These are phyloP conservation scores for Ceratocystis ficicola DNA, from an alignment of 2,329 filamentous ascomycete species.

Conservation along the genomic window DNA sequence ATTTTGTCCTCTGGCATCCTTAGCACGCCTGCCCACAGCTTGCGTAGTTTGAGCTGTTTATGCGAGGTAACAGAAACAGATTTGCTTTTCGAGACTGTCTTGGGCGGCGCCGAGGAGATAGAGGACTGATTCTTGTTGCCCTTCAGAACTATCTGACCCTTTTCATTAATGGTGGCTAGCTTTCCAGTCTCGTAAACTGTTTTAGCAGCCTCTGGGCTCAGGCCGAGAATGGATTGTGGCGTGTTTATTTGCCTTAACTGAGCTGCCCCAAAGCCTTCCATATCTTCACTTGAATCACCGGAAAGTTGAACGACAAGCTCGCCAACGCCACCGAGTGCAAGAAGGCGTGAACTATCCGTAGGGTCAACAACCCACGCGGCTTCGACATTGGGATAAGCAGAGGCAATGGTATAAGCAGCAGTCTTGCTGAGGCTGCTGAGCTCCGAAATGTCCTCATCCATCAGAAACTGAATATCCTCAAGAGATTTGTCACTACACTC, in stretches of 20 bases:
- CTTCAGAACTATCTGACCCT: constrained; percentile 28
- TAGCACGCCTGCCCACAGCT: constrained; percentile 40
- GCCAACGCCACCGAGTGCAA: constrained; percentile 34
- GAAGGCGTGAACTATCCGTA: constrained; percentile 28
- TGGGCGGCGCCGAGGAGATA: not conserved
- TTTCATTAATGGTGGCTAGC: constrained; percentile 31
- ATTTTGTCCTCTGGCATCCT: constrained; percentile 36
- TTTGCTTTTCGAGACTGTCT: constrained; percentile 24
- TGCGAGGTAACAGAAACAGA: constrained; percentile 32
- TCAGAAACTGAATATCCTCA: constrained; percentile 30
- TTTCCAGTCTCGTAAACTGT: constrained; percentile 33
- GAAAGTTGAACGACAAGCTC: constrained; percentile 35
- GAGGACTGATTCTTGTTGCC: constrained; percentile 21
- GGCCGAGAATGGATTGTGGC: constrained; percentile 27
- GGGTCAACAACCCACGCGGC: constrained; percentile 34
- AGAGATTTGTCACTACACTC: constrained; percentile 29
- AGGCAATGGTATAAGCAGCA: constrained; percentile 24
- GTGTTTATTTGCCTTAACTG: constrained; percentile 26
- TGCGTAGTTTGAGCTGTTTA: constrained; percentile 35
- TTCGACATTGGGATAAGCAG: constrained; percentile 26
- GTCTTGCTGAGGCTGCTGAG: constrained; percentile 28
- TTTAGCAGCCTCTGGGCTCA: constrained; percentile 21
- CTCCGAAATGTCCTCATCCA: constrained; percentile 29
- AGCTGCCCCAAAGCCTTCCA: constrained; percentile 19
- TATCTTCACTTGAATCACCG: not conserved